Percentiles rank a stretch among this genome's conserved stretches.
These are phyloP conservation scores for Hypholoma sublateritium DNA, from an alignment of 768 basidiomycete genomes.

Conservation along the genomic window DNA sequence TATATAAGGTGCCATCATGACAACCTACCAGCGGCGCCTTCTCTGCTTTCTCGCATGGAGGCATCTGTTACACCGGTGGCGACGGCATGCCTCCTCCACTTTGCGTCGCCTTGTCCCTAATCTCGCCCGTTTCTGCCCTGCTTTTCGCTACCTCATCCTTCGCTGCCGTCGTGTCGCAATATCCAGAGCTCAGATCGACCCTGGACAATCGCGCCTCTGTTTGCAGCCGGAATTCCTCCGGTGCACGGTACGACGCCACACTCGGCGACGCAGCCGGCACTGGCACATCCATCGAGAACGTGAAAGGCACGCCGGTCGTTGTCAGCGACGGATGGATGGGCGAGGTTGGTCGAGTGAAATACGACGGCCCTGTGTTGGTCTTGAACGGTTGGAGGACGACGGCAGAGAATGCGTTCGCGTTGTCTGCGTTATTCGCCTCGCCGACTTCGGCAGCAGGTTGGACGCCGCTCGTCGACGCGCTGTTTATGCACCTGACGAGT, in stretches of 20 bases:
- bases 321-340: slow-evolving; percentile 31
- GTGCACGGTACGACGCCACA: slow-evolving; percentile 43
- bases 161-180: slow-evolving; percentile 12
- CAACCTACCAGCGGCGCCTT: no score
- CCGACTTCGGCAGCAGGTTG: background rate
- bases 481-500: no score
- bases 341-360: slow-evolving; percentile 11
- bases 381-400: slow-evolving; percentile 11
- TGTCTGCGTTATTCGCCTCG: background rate
- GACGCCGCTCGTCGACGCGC: no score
- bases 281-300: slow-evolving; percentile 25
- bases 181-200: slow-evolving; percentile 8
- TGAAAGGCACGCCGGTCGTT: slow-evolving; percentile 19
- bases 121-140: no score
- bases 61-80: no score
- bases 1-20: no score
- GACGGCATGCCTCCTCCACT: no score
- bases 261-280: slow-evolving; percentile 32
- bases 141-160: background rate
- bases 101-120: no score
- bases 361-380: slow-evolving; percentile 26
- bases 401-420: slow-evolving; percentile 26
- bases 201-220: slow-evolving; percentile 26
- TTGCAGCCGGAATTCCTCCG: slow-evolving; percentile 38
- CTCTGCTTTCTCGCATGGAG: no score